Conservation (phyloP, 176 grass and related monocot species). For the Themeda triandra region DNA sequence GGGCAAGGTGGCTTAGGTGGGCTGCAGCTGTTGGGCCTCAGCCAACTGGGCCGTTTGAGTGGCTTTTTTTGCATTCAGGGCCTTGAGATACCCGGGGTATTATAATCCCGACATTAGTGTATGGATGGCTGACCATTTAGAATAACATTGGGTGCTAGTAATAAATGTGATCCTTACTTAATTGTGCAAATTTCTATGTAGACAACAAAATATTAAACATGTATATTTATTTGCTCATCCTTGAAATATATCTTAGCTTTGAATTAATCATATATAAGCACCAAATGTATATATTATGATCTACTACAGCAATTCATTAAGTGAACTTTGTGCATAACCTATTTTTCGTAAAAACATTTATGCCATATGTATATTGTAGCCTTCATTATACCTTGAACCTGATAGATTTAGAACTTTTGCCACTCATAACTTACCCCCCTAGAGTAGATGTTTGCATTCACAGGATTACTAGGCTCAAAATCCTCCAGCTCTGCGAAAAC, state of each 20-base stretch:
- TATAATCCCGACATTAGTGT: no score
- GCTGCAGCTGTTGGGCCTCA: no score
- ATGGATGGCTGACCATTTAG: no score
- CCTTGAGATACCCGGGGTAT: no score
- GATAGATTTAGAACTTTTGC: conserved; percentile 29
- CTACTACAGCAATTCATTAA: not conserved
- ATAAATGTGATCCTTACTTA: no score
- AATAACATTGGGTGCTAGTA: no score
- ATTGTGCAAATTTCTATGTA: no score
- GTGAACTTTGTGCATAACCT: conserved; percentile 18
- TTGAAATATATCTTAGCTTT: not conserved
- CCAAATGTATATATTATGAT: not conserved
- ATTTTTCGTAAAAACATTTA: not conserved
- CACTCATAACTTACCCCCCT: conserved; percentile 34
- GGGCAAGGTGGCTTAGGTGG: no score
- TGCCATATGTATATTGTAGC: conserved; percentile 8
- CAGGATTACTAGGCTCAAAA: conserved; percentile 32
- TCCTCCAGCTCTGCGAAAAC: conserved; percentile 52
- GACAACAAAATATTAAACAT: no score
- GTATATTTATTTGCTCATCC: not conserved
- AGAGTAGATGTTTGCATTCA: conserved; percentile 27
- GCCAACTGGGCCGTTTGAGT: no score
- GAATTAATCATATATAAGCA: conserved; percentile 2
- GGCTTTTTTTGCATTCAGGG: no score
- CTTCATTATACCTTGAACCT: not conserved